Percentiles rank a stretch among this genome's conserved stretches.
Evolutionary conservation across 2,329 filamentous ascomycete genomes (phyloP).

Genomic region (Mollisiaceae sp.): DNA sequence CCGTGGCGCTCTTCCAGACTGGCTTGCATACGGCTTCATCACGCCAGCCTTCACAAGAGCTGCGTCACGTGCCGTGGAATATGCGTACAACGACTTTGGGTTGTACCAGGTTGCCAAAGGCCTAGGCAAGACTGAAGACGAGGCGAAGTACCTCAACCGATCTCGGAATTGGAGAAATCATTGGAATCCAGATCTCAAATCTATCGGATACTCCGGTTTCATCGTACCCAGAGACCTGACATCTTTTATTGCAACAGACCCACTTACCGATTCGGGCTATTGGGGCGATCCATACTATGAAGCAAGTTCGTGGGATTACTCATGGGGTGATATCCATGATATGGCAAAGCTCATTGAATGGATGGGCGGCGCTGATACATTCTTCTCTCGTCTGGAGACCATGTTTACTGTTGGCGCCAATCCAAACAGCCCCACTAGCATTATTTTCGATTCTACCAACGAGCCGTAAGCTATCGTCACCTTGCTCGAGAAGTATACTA

Average conservation of each 20-base stretch:
- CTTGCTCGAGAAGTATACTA: background rate
- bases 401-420: conserved; percentile 54
- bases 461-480: conserved; percentile 32
- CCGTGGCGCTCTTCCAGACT: conserved; percentile 71
- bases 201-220: conserved; percentile 68
- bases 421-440: conserved; percentile 51
- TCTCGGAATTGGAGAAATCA: conserved; percentile 75
- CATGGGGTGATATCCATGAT: conserved; percentile 59
- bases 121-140: conserved; percentile 55
- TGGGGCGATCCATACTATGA: conserved; percentile 59
- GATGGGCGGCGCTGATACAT: conserved; percentile 54
- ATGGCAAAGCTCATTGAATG: conserved; percentile 52
- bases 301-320: conserved; percentile 57
- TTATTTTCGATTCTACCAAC: conserved; percentile 62
- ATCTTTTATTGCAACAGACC: conserved; percentile 52
- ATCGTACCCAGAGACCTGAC: conserved; percentile 62
- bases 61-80: conserved; percentile 69
- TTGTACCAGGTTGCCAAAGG: conserved; percentile 63
- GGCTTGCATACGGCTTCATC: conserved; percentile 68
- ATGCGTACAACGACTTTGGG: conserved; percentile 71
- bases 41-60: conserved; percentile 65
- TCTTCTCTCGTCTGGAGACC: conserved; percentile 56
- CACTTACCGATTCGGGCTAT: conserved; percentile 55
- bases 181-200: conserved; percentile 62
- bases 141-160: conserved; percentile 63